Base-by-base conservation (phyloP, 2,329 filamentous ascomycete species). In the Colletotrichum horii region DNA sequence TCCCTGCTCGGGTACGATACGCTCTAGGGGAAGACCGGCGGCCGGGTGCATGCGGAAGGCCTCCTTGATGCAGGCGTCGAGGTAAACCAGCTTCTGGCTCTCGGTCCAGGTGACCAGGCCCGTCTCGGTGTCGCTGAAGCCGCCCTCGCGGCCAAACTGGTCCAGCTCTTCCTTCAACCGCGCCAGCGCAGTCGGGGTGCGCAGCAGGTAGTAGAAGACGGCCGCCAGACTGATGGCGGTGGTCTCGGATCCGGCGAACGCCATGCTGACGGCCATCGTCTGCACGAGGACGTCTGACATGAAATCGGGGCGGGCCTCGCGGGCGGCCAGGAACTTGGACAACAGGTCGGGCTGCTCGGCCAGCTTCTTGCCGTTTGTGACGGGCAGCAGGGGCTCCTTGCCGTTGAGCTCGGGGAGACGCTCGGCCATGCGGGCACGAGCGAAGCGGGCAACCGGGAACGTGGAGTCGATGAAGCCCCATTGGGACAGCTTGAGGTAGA, bases 51-150 rank as follows among this genome's bases (percentile, higher is more conserved):
- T 82, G 15, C 94, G 91, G 85, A 96, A 94, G 6, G 93, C 91
- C 83, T 97, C 95, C 80, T 96, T 94, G 79, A 96, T 89, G 71
- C 92, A 93, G 5, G 94, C 94, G 80, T 96, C 93, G 8, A 97
- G 90, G 82, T 96, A 97, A 0, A 91, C 91, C 3, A 97, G 88
- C 70, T 90, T 90, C 82, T 95, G 93, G 65, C 88, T 89, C 83
- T 96, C 93, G 43, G 90, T 81, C 91, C 93, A 95, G 3, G 91
- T 93, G 8, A 95, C 93, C 6, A 92, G 88, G 8, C 91, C 90
- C 19, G 90, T 88, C n/a, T 88, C 84, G 64, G 82, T 81, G 80
- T 90, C 89, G 28, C 83, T 83, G 77, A 91, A 91, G 8, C 78
- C 81, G 4, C 92, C 92, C 22, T 84, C 79, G 28, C 84, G 83